Base-by-base conservation (phyloP, 441 rosid species). In the Mallotus japonicus region DNA sequence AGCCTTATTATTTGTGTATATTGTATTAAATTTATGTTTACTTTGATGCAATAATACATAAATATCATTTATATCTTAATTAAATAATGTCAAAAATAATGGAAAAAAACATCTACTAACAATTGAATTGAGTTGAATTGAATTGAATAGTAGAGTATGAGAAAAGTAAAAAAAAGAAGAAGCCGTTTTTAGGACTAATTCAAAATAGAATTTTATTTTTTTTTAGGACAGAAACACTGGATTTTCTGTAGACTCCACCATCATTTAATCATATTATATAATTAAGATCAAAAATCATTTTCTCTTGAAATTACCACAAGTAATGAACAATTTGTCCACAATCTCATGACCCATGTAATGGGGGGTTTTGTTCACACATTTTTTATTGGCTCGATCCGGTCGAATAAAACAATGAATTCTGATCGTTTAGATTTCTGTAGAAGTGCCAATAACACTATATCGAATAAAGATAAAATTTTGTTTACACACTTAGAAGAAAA, bases 291-390 rank as follows among this genome's bases (percentile, higher is more conserved):
- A 4, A 28, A 37, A 5, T 37, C 40, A 37, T 50, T 11, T 50
- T 4, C 5, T 11, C 17, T 50, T n/a, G 24, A 59, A 59, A 24
- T 16, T n/a, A 63, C 46, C 5, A 54, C 1, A 7, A 11, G 19
- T 0, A 59, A 44, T 20, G 62, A 28, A 64, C 70, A 64, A 73
- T 4, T 73, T 73, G 75, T 40, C 51, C 22, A 56, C 55, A 40
- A 40, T 44, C 68, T 8, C 57, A 3, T 62, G 7, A 15, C 7
- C 16, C 9, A 4, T 14, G 65, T 19, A 8, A n/a, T 32, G 6
- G 12, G 28, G 16, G 32, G 3, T 62, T 44, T 42, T 19, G 17
- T 9, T 44, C 46, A 24, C 3, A 19, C 17, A 7, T 5, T 2
- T 28, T 28, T 28, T 28, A 28, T 28, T 28, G 32, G 32, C 32